A percentile compares a stretch with the other conserved stretches of the same genome.
These are phyloP conservation scores for Fusarium keratoplasticum DNA, from an alignment of 2,329 filamentous ascomycete genomes.

Conservation along the genomic window DNA sequence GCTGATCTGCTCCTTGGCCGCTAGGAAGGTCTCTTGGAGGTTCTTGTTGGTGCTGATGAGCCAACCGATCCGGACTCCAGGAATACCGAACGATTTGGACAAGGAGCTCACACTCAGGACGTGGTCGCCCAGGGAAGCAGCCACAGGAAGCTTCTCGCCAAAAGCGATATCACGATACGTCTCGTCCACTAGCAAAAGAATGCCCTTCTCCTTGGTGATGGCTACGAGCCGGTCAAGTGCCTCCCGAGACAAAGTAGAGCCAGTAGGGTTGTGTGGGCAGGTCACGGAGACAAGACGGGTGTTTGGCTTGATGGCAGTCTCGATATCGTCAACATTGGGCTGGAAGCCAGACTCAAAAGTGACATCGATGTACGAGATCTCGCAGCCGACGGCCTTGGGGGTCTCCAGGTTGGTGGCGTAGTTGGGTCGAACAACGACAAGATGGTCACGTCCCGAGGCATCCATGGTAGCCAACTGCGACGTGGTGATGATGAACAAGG, in stretches of 20 bases:
- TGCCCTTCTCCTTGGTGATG: slow-evolving; percentile 22
- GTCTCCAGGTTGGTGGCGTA: slow-evolving; percentile 42
- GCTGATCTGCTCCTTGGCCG: slow-evolving; percentile 41
- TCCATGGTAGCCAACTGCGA: slow-evolving; percentile 14
- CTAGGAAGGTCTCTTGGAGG: slow-evolving; percentile 36
- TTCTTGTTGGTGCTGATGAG: slow-evolving; percentile 20
- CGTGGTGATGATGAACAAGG: slow-evolving; percentile 38
- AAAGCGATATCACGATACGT: slow-evolving; percentile 37
- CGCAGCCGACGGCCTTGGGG: slow-evolving; percentile 36
- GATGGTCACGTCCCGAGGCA: slow-evolving; percentile 13
- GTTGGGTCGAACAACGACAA: slow-evolving; percentile 40
- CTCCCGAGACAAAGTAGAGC: slow-evolving; percentile 8
- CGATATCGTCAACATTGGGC: slow-evolving; percentile 20
- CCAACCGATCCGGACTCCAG: slow-evolving; percentile 40
- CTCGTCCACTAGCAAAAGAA: slow-evolving; percentile 37
- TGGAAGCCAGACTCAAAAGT: slow-evolving; percentile 31
- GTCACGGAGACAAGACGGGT: slow-evolving; percentile 38
- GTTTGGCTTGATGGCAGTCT: slow-evolving; percentile 24
- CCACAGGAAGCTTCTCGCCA: slow-evolving; percentile 15
- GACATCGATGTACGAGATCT: slow-evolving; percentile 38
- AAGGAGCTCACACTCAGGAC: slow-evolving; percentile 39
- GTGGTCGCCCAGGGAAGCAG: slow-evolving; percentile 26
- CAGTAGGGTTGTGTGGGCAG: slow-evolving; percentile 40
- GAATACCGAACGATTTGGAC: slow-evolving; percentile 39
- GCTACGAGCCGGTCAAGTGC: slow-evolving; percentile 11